Conservation (phyloP, 371 early-diverging fungal species). For the Entomophthora muscae region DNA sequence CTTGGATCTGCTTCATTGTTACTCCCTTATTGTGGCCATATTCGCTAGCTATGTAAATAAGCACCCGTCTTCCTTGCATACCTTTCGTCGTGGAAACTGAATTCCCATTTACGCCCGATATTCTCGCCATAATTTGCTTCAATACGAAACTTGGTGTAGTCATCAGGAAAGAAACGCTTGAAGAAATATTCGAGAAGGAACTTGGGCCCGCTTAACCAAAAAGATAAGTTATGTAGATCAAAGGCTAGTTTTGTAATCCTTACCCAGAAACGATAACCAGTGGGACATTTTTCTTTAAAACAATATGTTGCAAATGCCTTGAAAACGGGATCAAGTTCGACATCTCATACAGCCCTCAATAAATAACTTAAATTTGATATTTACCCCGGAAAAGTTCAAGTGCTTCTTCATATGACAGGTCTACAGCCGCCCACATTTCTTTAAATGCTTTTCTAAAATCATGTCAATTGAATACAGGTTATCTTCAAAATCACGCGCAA, state of each 20-base stretch:
- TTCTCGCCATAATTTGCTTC: conserved; percentile 22
- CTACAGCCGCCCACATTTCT: conserved; percentile 18
- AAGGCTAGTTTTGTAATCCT: background rate
- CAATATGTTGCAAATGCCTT: conserved; percentile 14
- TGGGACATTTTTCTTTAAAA: conserved; percentile 16
- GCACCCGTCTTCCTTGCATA: background rate
- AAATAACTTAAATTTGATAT: no score
- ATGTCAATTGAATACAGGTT: no score
- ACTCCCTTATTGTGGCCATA: conserved; percentile 10
- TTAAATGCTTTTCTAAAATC: conserved; percentile 15
- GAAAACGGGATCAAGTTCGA: conserved; percentile 23
- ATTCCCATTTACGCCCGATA: conserved; percentile 21
- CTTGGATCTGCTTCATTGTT: background rate
- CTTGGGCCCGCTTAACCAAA: conserved; percentile 17
- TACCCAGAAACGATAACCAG: conserved; percentile 23
- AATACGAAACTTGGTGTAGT: conserved; percentile 14
- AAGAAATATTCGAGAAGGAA: conserved; percentile 21
- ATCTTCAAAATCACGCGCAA: no score
- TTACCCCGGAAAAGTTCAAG: conserved; percentile 18
- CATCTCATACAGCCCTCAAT: no score
- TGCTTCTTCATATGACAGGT: conserved; percentile 23
- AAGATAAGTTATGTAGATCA: background rate
- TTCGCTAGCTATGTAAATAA: conserved; percentile 1
- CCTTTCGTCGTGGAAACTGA: conserved; percentile 24
- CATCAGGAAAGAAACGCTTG: conserved; percentile 13